Evolutionary conservation across 257 asterid species (phyloP).

Genomic region (Solanum piurae): DNA sequence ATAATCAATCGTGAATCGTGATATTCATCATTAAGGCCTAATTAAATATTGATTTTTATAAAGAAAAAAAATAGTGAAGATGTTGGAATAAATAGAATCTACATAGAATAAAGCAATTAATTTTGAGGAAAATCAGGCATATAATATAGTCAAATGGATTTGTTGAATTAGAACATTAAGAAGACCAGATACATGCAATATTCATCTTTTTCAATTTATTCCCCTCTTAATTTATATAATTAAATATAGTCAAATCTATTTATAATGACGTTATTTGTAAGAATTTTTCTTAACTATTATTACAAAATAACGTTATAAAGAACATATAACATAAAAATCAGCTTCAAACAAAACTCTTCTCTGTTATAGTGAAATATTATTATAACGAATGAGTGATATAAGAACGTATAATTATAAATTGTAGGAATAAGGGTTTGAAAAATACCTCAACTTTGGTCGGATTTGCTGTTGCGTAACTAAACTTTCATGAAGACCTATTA

Average conservation of each 20-base stretch:
- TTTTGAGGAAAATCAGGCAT: background rate
- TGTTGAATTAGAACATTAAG: background rate
- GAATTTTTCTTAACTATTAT: background rate
- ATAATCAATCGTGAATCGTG: background rate
- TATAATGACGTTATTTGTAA: background rate
- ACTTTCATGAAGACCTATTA: too few relatives aligned
- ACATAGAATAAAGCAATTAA: background rate
- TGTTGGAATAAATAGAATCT: background rate
- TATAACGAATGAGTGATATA: background rate
- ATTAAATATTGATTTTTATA: background rate
- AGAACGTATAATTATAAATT: too few relatives aligned
- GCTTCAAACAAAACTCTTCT: background rate
- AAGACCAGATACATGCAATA: slow-evolving; percentile 12
- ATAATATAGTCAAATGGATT: background rate
- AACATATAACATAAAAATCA: background rate
- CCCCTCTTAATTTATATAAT: background rate
- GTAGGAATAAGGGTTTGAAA: too few relatives aligned
- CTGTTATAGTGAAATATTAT: background rate
- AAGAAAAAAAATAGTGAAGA: background rate
- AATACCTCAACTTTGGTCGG: too few relatives aligned
- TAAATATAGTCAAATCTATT: background rate
- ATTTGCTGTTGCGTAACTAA: too few relatives aligned
- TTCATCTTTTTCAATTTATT: background rate
- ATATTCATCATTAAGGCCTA: background rate
- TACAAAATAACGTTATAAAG: background rate